Conservation (phyloP, 2,329 filamentous ascomycete genomes). For the Apiospora kogelbergensis region DNA sequence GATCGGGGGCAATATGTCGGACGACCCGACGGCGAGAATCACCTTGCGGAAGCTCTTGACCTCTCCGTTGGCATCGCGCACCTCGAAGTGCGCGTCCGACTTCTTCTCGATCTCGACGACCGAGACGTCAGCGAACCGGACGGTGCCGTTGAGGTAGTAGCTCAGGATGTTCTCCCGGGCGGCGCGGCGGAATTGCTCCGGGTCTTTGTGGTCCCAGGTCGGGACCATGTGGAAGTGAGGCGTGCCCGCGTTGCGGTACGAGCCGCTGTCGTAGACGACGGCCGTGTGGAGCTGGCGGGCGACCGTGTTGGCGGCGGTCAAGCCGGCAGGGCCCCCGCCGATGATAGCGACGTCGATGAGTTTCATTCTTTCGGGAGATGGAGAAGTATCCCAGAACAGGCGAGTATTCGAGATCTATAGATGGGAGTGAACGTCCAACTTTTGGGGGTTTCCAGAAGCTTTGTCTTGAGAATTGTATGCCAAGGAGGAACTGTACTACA, state of each 20-base stretch:
- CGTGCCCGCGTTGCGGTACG: slow-evolving; percentile 40
- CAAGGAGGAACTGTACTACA: too few relatives aligned
- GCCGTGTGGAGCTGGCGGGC: slow-evolving; percentile 35
- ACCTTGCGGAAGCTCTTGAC: neutral
- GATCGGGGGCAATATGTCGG: neutral
- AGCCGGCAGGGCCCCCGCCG: slow-evolving; percentile 43
- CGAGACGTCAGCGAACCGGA: neutral
- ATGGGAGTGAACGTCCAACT: too few relatives aligned
- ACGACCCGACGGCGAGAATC: neutral
- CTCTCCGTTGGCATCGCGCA: neutral
- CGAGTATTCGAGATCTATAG: too few relatives aligned
- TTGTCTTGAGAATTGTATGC: too few relatives aligned
- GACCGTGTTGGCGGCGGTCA: slow-evolving; percentile 36
- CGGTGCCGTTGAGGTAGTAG: neutral
- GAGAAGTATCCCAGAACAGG: too few relatives aligned
- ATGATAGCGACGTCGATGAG: slow-evolving; percentile 30
- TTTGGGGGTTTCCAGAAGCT: too few relatives aligned
- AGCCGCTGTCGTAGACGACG: slow-evolving; percentile 40
- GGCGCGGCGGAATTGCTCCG: neutral
- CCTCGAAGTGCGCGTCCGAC: neutral
- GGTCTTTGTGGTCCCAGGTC: slow-evolving; percentile 11
- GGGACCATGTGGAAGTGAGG: slow-evolving; percentile 42
- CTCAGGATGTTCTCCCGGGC: neutral
- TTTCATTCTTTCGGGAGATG: neutral
- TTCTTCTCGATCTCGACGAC: neutral